These are phyloP conservation scores for Cyclotella choctawhatcheeana DNA, from an alignment of 108 stramenopile species.

Conservation along the genomic window DNA sequence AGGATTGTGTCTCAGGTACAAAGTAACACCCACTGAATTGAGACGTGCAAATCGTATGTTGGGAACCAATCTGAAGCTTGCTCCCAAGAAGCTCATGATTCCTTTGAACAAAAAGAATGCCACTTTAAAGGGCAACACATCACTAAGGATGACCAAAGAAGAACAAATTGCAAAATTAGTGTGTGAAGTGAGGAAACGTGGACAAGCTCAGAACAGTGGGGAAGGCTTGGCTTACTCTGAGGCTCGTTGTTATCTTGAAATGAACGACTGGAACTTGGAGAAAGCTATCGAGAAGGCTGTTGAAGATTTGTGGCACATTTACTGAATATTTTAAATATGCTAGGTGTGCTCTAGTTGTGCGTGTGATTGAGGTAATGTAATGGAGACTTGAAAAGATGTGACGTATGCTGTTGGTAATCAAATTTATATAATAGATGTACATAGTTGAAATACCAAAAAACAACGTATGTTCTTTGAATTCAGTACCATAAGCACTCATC, in stretches of 20 bases:
- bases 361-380: too few relatives aligned
- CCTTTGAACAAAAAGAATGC: slow-evolving; percentile 31
- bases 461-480: too few relatives aligned
- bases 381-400: too few relatives aligned
- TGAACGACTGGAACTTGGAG: slow-evolving; percentile 65
- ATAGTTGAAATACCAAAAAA: too few relatives aligned
- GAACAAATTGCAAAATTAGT: slow-evolving; percentile 37
- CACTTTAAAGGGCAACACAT: neutral
- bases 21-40: slow-evolving; percentile 58
- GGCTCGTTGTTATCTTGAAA: slow-evolving; percentile 61
- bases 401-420: too few relatives aligned
- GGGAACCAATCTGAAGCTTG: slow-evolving; percentile 59
- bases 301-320: slow-evolving; percentile 32
- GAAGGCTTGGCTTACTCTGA: slow-evolving; percentile 30
- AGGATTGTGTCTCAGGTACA: slow-evolving; percentile 68
- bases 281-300: slow-evolving; percentile 50
- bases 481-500: too few relatives aligned
- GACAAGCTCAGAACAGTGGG: slow-evolving; percentile 9
- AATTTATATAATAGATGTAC: too few relatives aligned
- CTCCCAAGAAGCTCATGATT: slow-evolving; percentile 59
- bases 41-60: slow-evolving; percentile 67
- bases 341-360: too few relatives aligned
- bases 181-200: slow-evolving; percentile 1
- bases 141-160: slow-evolving; percentile 23
- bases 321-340: too few relatives aligned